A percentile compares a stretch with the other conserved stretches of the same genome.
Conservation (phyloP, 306 rosid species). For the Betula pendula region DNA sequence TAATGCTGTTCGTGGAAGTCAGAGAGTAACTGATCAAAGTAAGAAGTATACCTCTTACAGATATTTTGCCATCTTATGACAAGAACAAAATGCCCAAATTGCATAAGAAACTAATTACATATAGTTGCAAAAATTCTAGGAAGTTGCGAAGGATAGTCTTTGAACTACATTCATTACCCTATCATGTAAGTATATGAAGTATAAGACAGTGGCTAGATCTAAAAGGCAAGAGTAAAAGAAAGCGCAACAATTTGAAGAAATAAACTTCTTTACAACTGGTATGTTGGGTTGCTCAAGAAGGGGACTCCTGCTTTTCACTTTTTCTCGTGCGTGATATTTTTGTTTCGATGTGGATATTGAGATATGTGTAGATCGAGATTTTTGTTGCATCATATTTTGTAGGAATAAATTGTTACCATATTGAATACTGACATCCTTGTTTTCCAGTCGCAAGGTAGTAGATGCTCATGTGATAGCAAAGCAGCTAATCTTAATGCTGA, state of each 20-base stretch:
- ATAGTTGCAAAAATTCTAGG: not conserved
- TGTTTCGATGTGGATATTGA: not conserved
- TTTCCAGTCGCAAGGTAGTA: not conserved
- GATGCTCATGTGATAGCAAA: not conserved
- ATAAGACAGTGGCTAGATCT: not conserved
- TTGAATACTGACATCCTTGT: too few species aligned
- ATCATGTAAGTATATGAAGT: not conserved
- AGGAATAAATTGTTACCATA: not conserved
- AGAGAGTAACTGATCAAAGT: conserved; percentile 94
- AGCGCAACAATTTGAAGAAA: not conserved
- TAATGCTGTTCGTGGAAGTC: conserved; percentile 82
- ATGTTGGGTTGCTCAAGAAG: not conserved
- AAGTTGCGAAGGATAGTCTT: not conserved
- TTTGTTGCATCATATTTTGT: not conserved
- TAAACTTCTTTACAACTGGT: not conserved
- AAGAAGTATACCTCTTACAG: conserved; percentile 12
- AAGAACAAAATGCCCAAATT: not conserved
- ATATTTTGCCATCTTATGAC: not conserved
- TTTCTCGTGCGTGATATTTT: not conserved
- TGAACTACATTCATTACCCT: not conserved
- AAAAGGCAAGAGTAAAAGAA: not conserved
- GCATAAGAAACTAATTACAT: not conserved
- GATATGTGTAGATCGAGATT: not conserved
- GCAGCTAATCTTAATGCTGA: not conserved
- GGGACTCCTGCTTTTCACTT: not conserved